Evolutionary conservation across 2,329 filamentous ascomycete species (phyloP).

Genomic region (Sclerotinia spermophila): DNA sequence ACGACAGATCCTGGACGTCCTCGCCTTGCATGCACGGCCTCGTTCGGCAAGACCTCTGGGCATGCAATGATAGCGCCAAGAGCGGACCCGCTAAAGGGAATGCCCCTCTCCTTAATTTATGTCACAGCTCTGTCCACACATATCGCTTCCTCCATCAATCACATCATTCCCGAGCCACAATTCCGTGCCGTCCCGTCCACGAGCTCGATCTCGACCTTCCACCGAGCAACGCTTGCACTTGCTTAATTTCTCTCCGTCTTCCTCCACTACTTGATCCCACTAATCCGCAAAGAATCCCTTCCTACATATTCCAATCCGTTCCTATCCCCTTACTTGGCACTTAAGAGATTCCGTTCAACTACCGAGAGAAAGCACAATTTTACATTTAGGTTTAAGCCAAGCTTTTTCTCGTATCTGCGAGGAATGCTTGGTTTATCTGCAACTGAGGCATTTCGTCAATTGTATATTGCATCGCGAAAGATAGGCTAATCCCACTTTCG

Average conservation of each 20-base stretch:
- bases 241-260: background rate
- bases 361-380: background rate
- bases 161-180: background rate
- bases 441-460: background rate
- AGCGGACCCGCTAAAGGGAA: background rate
- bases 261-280: background rate
- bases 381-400: background rate
- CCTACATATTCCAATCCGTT: background rate
- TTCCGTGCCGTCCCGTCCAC: background rate
- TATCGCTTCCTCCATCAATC: background rate
- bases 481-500: background rate
- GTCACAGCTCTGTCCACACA: background rate
- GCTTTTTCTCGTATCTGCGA: constrained; percentile 1
- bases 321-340: background rate
- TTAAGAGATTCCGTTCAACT: background rate
- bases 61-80: background rate
- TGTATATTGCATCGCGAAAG: background rate
- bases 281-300: background rate
- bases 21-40: background rate
- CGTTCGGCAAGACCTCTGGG: background rate
- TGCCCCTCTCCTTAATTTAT: background rate
- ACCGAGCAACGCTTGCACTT: background rate
- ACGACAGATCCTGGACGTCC: background rate
- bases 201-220: background rate
- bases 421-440: background rate